Conservation (phyloP, 768 basidiomycete species). For the Tephrocybe rancida region DNA sequence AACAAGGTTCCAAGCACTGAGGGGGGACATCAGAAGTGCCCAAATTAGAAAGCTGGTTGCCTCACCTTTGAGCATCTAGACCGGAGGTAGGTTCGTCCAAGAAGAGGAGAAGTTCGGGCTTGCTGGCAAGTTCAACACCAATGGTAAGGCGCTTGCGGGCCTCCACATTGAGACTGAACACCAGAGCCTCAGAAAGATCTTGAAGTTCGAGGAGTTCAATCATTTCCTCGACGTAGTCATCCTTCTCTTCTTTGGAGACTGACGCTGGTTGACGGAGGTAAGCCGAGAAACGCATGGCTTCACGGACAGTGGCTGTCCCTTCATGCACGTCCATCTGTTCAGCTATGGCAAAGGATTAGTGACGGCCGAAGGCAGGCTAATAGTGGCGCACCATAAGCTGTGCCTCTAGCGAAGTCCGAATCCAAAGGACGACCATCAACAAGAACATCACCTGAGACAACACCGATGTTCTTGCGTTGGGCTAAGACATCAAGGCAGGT, state of each 20-base stretch:
- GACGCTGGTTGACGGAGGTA: conserved; percentile 77
- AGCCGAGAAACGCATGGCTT: conserved; percentile 85
- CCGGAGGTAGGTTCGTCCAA: conserved; percentile 55
- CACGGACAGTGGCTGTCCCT: conserved; percentile 78
- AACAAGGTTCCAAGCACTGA: conserved; percentile 78
- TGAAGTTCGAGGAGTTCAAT: conserved; percentile 85
- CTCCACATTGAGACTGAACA: conserved; percentile 67
- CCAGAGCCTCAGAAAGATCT: conserved; percentile 80
- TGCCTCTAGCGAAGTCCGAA: conserved; percentile 59
- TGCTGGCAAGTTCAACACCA: conserved; percentile 89
- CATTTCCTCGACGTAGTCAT: conserved; percentile 80
- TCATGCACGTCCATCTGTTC: conserved; percentile 91
- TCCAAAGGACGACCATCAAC: conserved; percentile 67
- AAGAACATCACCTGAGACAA: conserved; percentile 63
- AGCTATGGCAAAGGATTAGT: conserved; percentile 35
- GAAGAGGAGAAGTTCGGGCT: conserved; percentile 78
- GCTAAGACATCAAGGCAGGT: conserved; percentile 78
- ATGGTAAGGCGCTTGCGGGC: conserved; percentile 88
- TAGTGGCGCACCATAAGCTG: conserved; percentile 66
- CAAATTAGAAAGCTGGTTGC: conserved; percentile 31
- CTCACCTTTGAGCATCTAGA: conserved; percentile 45
- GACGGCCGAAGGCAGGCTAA: conserved; percentile 21
- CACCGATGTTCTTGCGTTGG: conserved; percentile 71
- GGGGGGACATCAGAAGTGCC: conserved; percentile 46
- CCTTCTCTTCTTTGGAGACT: conserved; percentile 72